Base-by-base conservation (phyloP, 495 filamentous ascomycete species). In the Aeminium ludgeri region DNA sequence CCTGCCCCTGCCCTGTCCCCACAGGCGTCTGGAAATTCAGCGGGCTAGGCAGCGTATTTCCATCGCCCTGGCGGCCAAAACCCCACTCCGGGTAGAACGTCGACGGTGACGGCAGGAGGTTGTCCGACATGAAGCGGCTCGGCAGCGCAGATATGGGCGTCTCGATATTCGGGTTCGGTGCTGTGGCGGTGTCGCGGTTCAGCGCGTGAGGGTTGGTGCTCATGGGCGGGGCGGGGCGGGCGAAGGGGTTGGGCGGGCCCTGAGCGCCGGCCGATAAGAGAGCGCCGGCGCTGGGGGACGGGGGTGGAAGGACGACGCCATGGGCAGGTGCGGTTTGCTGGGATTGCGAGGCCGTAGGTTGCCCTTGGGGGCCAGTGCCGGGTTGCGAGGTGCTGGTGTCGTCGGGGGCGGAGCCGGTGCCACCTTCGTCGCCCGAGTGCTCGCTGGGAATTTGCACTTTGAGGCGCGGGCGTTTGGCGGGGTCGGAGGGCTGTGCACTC, bases 101-200 rank as follows among this genome's bases (percentile, higher is more conserved):
- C 40, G 76, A 84, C 2, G 89, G 89, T 31, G 79, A 85, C 1
- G 89, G 86, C 16, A 95, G 67, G 23, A 91, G 73, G 6, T 80
- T 79, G 49, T 82, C 78, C 20, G 75, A 78, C 33, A 94, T 75
- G 57, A 96, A 95, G 18, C 86, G 73, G 36, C 82, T 89, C 1
- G 89, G 89, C 6, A 97, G 67, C 2, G 89, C 87, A n/a, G 87
- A 95, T n/a, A 93, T 86, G 0, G 89, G 89, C 3, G 89, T 96
- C 51, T 95, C 86, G 45, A 86, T 86, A 37, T 72, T 74, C 4
- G 12, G n/a, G 7, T 30, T 19, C 3, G 27, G 4, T 6, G 45
- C 12, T 30, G 15, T 29, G 15, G 20, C 10, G 4, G 30, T 34
- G 34, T 47, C 58, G 45, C 64, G 42, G 35, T 55, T 49, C 41